Conservation (phyloP, 2,329 filamentous ascomycete species). For the Calonectria pseudoturangicola region DNA sequence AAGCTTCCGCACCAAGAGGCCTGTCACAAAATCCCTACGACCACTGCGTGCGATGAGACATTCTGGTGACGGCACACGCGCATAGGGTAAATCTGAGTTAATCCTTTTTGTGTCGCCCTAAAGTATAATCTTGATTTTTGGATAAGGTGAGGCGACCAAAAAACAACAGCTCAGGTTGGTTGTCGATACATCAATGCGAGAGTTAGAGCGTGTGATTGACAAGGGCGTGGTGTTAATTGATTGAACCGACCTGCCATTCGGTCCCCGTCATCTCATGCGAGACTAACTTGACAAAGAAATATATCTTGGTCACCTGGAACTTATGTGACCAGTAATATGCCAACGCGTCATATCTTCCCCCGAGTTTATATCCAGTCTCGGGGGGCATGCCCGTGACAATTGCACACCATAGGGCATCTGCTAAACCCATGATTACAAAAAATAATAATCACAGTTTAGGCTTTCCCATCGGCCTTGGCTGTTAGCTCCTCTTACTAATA, state of each 20-base stretch:
- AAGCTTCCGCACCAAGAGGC: conserved; percentile 1
- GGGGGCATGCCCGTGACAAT: conserved; percentile 37
- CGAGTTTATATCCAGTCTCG: not conserved
- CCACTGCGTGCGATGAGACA: not conserved
- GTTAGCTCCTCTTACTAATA: conserved; percentile 46
- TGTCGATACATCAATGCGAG: not conserved
- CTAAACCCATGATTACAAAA: conserved; percentile 38
- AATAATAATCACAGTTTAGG: conserved; percentile 39
- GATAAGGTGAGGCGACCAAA: not conserved
- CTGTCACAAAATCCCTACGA: conserved; percentile 15
- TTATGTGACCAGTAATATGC: not conserved
- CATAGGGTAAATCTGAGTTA: not conserved
- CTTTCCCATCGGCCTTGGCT: conserved; percentile 47
- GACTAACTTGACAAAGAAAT: not conserved
- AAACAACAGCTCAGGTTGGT: not conserved
- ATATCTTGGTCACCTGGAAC: conserved; percentile 46
- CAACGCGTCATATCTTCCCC: not conserved
- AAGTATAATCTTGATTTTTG: not conserved
- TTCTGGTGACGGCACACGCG: not conserved
- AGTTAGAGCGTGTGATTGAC: not conserved
- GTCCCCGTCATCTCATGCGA: not conserved
- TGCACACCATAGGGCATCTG: conserved; percentile 39
- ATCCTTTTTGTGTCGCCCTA: not conserved
- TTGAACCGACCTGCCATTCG: not conserved
- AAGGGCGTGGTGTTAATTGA: not conserved